phyloP scores from a whole-genome alignment of 2,329 filamentous ascomycete species.

The Cladosporium sphaerospermum region DNA sequence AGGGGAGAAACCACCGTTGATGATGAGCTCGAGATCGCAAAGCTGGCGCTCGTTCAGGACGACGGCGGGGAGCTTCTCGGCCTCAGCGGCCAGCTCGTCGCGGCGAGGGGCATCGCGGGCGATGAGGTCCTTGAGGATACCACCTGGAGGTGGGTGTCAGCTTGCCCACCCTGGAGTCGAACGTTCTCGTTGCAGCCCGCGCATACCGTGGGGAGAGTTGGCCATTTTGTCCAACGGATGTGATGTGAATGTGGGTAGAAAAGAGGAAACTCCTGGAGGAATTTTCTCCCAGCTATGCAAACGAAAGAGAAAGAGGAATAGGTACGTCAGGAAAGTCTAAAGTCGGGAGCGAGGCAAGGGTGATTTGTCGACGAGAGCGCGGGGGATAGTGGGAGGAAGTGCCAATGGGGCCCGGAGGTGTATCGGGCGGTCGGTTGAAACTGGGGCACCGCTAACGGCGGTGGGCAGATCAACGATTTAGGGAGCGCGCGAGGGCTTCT shows the following conservation, averaged over 20 bases:
- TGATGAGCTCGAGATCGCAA: slow-evolving; percentile 93
- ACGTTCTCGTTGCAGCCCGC: slow-evolving; percentile 7
- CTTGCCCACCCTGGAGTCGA: not conserved
- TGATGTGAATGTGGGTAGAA: slow-evolving; percentile 3
- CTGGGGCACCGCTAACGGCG: slow-evolving; percentile 1
- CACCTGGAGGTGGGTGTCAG: slow-evolving; percentile 48
- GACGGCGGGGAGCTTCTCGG: slow-evolving; percentile 78
- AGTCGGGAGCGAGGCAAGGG: not conserved
- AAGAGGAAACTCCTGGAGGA: not conserved
- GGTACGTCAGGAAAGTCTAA: slow-evolving; percentile 2
- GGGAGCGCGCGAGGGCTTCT: not conserved
- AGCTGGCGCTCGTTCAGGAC: slow-evolving; percentile 87
- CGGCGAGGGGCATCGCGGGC: slow-evolving; percentile 84
- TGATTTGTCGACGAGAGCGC: not conserved
- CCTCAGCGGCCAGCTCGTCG: slow-evolving; percentile 71
- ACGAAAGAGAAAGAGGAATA: not conserved
- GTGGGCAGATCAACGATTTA: not conserved
- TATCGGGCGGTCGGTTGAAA: slow-evolving; percentile 6
- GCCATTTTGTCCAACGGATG: slow-evolving; percentile 34
- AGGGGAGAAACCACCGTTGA: slow-evolving; percentile 96
- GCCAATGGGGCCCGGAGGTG: not conserved
- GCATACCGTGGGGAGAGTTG: slow-evolving; percentile 46
- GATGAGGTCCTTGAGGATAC: slow-evolving; percentile 94
- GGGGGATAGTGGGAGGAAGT: not conserved
- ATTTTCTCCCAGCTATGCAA: too few species aligned